These are phyloP conservation scores for Microsporum canis DNA, from an alignment of 2,329 filamentous ascomycete genomes.

Conservation along the genomic window DNA sequence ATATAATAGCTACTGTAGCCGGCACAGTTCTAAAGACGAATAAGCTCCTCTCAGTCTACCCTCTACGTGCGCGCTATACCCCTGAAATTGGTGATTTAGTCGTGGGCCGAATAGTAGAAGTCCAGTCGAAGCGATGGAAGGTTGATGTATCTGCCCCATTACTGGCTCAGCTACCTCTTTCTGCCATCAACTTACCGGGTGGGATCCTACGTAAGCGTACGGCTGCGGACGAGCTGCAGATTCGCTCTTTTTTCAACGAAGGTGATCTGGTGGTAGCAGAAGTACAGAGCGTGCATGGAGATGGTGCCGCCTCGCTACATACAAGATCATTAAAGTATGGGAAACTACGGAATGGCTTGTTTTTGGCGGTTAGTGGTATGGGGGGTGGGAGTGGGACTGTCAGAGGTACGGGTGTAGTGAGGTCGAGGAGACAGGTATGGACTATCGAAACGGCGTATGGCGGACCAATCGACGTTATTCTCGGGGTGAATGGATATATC, in stretches of 20 bases:
- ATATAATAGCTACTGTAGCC: conserved; percentile 81
- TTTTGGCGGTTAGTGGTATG: conserved; percentile 67
- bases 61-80: conserved; percentile 81
- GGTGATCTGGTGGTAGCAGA: conserved; percentile 90
- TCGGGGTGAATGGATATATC: conserved; percentile 94
- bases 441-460: conserved; percentile 47
- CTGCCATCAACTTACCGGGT: conserved; percentile 85
- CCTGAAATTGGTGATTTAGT: conserved; percentile 95
- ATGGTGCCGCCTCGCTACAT: conserved; percentile 78
- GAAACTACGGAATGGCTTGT: conserved; percentile 87
- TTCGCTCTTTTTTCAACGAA: conserved; percentile 92
- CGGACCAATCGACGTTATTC: conserved; percentile 63
- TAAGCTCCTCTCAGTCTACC: conserved; percentile 85
- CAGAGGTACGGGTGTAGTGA: conserved; percentile 63
- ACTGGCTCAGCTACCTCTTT: conserved; percentile 73
- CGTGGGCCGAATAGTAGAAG: conserved; percentile 83
- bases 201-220: conserved; percentile 85
- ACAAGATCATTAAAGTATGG: conserved; percentile 87
- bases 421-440: conserved; percentile 77
- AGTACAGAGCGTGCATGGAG: conserved; percentile 77
- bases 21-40: conserved; percentile 88
- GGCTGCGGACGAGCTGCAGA: conserved; percentile 92
- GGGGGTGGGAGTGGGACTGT: conserved; percentile 65
- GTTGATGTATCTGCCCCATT: conserved; percentile 86
- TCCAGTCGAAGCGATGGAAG: conserved; percentile 87